Percentiles rank a stretch among this genome's conserved stretches.
These are phyloP conservation scores for Pisolithus orientalis DNA, from an alignment of 768 basidiomycete genomes.

Conservation along the genomic window DNA sequence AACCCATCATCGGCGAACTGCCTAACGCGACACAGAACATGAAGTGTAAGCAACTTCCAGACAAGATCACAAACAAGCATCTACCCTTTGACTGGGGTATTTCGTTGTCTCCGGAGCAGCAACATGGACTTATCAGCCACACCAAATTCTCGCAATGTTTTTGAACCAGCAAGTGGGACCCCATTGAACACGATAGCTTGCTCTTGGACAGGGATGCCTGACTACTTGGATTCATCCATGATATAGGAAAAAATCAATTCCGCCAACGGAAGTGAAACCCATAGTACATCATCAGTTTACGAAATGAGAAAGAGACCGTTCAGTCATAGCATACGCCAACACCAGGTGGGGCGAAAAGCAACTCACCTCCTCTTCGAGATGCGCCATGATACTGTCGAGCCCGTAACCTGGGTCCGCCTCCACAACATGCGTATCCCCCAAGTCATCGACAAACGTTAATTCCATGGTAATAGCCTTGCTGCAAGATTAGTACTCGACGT, in stretches of 20 bases:
- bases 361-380: neutral
- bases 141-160: constrained; percentile 62
- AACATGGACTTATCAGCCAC: constrained; percentile 60
- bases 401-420: neutral
- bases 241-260: neutral
- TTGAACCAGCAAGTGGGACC: constrained; percentile 57
- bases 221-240: constrained; percentile 36
- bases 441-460: neutral
- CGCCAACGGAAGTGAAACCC: neutral
- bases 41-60: neutral
- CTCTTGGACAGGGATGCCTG: constrained; percentile 64
- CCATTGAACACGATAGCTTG: constrained; percentile 69
- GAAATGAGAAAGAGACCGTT: too few species aligned
- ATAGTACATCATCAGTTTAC: neutral
- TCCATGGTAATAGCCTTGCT: neutral
- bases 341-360: neutral
- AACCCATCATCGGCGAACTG: too few species aligned
- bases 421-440: neutral
- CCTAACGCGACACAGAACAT: neutral
- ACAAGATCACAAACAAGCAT: neutral
- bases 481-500: neutral
- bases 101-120: constrained; percentile 56
- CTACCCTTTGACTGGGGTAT: constrained; percentile 15
- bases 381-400: neutral
- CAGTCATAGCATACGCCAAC: too few species aligned